These are phyloP conservation scores for Diaporthe humulicola DNA, from an alignment of 2,329 filamentous ascomycete species.

Conservation along the genomic window DNA sequence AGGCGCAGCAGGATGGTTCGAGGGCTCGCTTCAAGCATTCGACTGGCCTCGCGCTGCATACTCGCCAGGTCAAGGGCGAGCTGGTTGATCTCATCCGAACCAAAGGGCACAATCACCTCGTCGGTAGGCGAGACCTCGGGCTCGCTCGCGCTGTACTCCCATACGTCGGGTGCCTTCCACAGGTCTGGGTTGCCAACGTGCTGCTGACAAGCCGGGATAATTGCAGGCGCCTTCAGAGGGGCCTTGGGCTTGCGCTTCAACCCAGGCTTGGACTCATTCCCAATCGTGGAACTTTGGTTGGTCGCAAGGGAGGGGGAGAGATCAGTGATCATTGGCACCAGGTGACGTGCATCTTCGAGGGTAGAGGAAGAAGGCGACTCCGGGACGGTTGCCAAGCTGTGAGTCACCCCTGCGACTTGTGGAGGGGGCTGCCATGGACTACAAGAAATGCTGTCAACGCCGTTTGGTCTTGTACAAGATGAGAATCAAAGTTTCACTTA, in stretches of 20 bases:
- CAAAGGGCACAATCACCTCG: slow-evolving; percentile 8
- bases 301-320: slow-evolving; percentile 8
- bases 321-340: slow-evolving; percentile 21
- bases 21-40: slow-evolving; percentile 67
- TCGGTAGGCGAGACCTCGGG: slow-evolving; percentile 26
- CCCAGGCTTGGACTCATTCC: slow-evolving; percentile 40
- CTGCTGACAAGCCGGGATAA: slow-evolving; percentile 29
- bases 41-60: slow-evolving; percentile 66
- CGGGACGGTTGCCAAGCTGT: slow-evolving; percentile 12
- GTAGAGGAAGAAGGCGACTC: slow-evolving; percentile 1
- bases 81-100: slow-evolving; percentile 39
- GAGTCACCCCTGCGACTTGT: background rate
- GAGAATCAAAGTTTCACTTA: background rate
- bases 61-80: slow-evolving; percentile 50
- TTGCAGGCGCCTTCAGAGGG: slow-evolving; percentile 42
- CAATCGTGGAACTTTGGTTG: background rate
- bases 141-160: slow-evolving; percentile 38
- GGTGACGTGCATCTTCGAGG: slow-evolving; percentile 15
- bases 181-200: slow-evolving; percentile 31
- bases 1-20: slow-evolving; percentile 68
- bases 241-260: slow-evolving; percentile 46
- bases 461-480: no score
- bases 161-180: slow-evolving; percentile 40
- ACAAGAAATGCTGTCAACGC: background rate
- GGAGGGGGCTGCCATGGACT: slow-evolving; percentile 6